A percentile compares a stretch with the other conserved stretches of the same genome.
phyloP scores from a whole-genome alignment of 140 eudicot species.

The Stevia rebaudiana region DNA sequence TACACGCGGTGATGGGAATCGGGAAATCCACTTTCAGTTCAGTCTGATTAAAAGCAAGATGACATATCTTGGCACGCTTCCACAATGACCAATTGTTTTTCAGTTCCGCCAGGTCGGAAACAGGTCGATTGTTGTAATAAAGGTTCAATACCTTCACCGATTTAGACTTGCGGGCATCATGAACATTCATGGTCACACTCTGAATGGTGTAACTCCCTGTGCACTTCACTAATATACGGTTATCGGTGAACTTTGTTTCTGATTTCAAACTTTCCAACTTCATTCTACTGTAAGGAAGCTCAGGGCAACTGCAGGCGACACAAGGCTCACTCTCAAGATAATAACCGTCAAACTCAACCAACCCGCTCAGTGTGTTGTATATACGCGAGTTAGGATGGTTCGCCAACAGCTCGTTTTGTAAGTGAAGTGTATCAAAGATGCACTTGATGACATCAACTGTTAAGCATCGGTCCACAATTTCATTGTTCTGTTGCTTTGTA shows the following conservation, averaged over 20 bases:
- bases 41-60: conserved; percentile 87
- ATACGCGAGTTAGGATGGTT: conserved; percentile 99
- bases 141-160: conserved; percentile 94
- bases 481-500: conserved; percentile 60
- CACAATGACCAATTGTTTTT: conserved; percentile 98
- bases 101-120: conserved; percentile 89
- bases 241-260: conserved; percentile 94
- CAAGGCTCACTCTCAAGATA: conserved; percentile 99
- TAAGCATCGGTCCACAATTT: conserved; percentile 78
- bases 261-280: conserved; percentile 93
- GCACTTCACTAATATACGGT: conserved; percentile 97
- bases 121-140: conserved; percentile 98
- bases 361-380: conserved; percentile 91
- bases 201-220: conserved; percentile 99
- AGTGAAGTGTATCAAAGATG: conserved; percentile 88
- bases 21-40: conserved; percentile 96
- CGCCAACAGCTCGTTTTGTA: conserved; percentile 92
- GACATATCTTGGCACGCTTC: conserved; percentile 98
- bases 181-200: conserved; percentile 96
- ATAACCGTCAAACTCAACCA: conserved; percentile 98
- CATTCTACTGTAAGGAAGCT: conserved; percentile 92
- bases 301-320: conserved; percentile 99
- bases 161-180: conserved; percentile 98
- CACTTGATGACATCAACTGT: conserved; percentile 78
- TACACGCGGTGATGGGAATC: conserved; percentile 96